Conservation (phyloP, 768 basidiomycete genomes). For the Cantharellus cinnabarinus region DNA sequence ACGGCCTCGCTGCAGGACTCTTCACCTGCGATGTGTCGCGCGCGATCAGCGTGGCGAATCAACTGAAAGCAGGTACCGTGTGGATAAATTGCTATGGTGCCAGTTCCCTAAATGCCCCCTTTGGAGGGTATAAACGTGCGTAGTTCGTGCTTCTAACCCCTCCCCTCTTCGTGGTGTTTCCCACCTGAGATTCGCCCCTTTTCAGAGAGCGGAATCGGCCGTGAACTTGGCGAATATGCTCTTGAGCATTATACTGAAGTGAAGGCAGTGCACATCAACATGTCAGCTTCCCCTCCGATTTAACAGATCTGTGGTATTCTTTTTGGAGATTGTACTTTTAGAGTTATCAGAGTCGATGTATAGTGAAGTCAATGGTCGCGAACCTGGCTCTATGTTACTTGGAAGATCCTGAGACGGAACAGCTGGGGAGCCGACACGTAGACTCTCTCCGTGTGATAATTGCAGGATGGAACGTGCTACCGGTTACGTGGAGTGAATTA, state of each 20-base stretch:
- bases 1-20: slow-evolving; percentile 75
- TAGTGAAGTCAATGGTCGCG: no score
- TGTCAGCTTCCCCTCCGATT: slow-evolving; percentile 10
- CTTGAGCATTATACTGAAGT: slow-evolving; percentile 42
- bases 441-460: no score
- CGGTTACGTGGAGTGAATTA: no score
- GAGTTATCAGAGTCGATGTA: no score
- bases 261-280: slow-evolving; percentile 50
- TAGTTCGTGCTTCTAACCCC: neutral
- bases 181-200: neutral
- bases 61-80: slow-evolving; percentile 22
- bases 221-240: slow-evolving; percentile 66
- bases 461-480: no score
- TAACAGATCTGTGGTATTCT: neutral
- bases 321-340: no score
- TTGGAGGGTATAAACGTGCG: slow-evolving; percentile 59
- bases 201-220: slow-evolving; percentile 45
- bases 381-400: no score
- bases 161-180: neutral
- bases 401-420: no score
- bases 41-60: slow-evolving; percentile 19
- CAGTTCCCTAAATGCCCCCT: slow-evolving; percentile 40
- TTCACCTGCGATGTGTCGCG: slow-evolving; percentile 39
- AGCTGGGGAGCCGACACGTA: no score
- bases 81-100: slow-evolving; percentile 14